Base-by-base conservation (phyloP, 2,329 filamentous ascomycete genomes). In the Colletotrichum liaoningense region DNA sequence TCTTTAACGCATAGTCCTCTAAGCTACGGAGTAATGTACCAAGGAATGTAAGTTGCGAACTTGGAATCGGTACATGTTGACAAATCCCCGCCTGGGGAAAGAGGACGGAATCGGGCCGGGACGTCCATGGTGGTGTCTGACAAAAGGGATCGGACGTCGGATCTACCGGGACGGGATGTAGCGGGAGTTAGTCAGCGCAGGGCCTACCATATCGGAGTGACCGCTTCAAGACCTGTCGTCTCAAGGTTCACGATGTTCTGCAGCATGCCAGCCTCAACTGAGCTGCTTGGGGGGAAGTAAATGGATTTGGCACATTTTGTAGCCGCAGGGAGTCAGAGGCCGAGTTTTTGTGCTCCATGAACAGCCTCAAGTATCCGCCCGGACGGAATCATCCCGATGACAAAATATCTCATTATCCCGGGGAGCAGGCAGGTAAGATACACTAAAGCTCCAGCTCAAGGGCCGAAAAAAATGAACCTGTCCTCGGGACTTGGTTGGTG, bases 161-260 rank as follows among this genome's bases (percentile, higher is more conserved):
- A 73, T 73, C 60, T 66, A 38, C 62, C 60, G 67, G 70, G 67
- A 46, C 55, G 54, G 55, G 26, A 24, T 60, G 46, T 46, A 19
- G 59, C 60, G 70, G 55, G 55, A 69, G 49, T 70, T 56, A 65
- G 60, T 73, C 60, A 73, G 70, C 67, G 55, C 63, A 46, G 38
- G 59, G 54, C 19, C 55, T 42, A 60, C 59, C 16, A 33, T n/a
- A 11, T 73, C 55, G 42, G 60, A 60, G 30, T 46, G 46, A 24
- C 65, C 65, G 59, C 24, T 9, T 35, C 8, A 19, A 33, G 58
- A 19, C 52, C 24, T 35, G 24, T 54, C 42, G 30, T 28, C 5
- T 28, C 5, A 35, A 49, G 30, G 26, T 35, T 63, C 55, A 42
- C 38, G 38, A 42, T 42, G 38, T 42, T 42, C 14, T 19, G 38